A percentile compares a stretch with the other conserved stretches of the same genome.
phyloP scores from a whole-genome alignment of 805 yeast genomes.

The Candida vartiovaarae region DNA sequence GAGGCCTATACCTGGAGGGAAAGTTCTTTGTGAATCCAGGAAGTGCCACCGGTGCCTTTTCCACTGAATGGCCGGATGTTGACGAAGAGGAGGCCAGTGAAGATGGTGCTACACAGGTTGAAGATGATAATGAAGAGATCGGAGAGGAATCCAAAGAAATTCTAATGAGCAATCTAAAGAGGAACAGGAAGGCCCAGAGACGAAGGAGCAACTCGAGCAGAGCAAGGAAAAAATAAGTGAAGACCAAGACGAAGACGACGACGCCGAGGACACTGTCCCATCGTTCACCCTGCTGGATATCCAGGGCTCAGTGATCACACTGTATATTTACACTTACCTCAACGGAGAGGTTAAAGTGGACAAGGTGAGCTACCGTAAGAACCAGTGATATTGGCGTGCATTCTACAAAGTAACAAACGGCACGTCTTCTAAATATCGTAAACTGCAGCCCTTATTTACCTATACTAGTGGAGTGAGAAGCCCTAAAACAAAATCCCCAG shows the following conservation, averaged over 20 bases:
- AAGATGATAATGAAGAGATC: constrained; percentile 11
- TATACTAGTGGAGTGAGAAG: too few species aligned
- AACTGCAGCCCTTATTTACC: too few species aligned
- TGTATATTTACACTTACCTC: constrained; percentile 77
- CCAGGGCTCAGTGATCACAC: constrained; percentile 69
- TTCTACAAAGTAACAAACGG: not conserved
- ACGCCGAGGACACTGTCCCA: constrained; percentile 41
- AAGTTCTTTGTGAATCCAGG: constrained; percentile 96
- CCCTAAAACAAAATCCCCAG: too few species aligned
- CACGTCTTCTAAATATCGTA: too few species aligned
- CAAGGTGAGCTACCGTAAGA: constrained; percentile 64
- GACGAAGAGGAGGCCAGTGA: constrained; percentile 32
- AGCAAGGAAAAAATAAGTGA: constrained; percentile 12
- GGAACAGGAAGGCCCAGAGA: constrained; percentile 28
- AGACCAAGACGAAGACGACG: constrained; percentile 18
- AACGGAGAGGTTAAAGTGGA: constrained; percentile 88
- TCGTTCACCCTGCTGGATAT: constrained; percentile 86
- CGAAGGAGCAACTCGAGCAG: constrained; percentile 17
- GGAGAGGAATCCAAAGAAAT: constrained; percentile 11
- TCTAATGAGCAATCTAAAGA: constrained; percentile 38
- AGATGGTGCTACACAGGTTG: constrained; percentile 10
- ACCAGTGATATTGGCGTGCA: constrained; percentile 14
- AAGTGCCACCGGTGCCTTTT: constrained; percentile 88
- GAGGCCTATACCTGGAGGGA: constrained; percentile 93
- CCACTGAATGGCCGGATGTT: constrained; percentile 55